Conservation (phyloP, 1,139 yeast species). For the Protomyces gravidus region DNA sequence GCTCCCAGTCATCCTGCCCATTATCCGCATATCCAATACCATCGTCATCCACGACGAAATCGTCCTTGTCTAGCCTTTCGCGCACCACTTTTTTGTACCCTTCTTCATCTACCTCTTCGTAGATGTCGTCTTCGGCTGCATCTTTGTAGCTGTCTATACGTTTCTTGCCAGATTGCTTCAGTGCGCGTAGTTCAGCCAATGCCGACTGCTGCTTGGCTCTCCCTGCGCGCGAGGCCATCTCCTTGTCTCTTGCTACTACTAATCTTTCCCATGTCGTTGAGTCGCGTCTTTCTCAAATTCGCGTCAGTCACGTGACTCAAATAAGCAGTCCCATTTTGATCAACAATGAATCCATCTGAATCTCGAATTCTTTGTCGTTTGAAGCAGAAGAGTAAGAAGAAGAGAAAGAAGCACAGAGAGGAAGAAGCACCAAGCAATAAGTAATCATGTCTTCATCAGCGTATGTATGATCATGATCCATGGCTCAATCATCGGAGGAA, state of each 20-base stretch:
- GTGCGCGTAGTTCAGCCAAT: slow-evolving; percentile 33
- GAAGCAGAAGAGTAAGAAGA: background rate
- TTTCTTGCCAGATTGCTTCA: slow-evolving; percentile 34
- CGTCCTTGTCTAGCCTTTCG: slow-evolving; percentile 77
- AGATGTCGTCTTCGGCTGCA: slow-evolving; percentile 51
- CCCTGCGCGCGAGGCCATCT: slow-evolving; percentile 13
- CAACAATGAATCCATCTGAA: background rate
- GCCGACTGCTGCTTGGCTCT: slow-evolving; percentile 22
- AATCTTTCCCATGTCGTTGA: background rate
- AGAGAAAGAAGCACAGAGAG: background rate
- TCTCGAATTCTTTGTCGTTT: background rate
- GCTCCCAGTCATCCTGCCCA: slow-evolving; percentile 87
- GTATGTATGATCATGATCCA: background rate
- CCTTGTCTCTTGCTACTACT: background rate
- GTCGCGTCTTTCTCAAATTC: slow-evolving; percentile 5
- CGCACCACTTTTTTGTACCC: slow-evolving; percentile 72
- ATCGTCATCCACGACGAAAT: slow-evolving; percentile 88
- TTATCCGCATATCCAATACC: slow-evolving; percentile 88
- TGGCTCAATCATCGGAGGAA: no score
- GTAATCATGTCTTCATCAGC: background rate
- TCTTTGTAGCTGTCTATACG: slow-evolving; percentile 37
- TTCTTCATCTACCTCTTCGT: slow-evolving; percentile 82
- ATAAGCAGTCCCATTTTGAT: background rate
- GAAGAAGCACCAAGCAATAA: background rate
- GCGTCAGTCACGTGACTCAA: background rate